Base-by-base conservation (phyloP, 1,284 basidiomycete species). In the Pseudozyma pruni region DNA sequence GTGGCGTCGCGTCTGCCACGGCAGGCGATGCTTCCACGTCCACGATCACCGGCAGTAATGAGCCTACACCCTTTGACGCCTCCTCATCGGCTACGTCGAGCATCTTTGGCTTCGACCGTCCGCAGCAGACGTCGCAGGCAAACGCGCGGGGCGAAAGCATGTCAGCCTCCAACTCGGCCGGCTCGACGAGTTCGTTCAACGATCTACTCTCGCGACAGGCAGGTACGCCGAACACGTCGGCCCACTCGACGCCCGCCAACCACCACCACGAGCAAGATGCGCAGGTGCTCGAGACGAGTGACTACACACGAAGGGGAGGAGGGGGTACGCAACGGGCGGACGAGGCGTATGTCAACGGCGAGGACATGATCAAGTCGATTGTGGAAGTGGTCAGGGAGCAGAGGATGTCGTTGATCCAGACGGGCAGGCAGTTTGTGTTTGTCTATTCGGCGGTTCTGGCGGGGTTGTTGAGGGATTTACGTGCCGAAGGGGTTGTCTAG, bases 321-420 rank as follows among this genome's bases (percentile, higher is more conserved):
- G 16, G 43, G 35, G 19, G 2, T 34, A 33, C 11, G 40, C 27
- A 29, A 11, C 7, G 37, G 19, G 50, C 20, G n/a, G 69, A 73
- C 27, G 41, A 54, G 31, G 62, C 48, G n/a, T 42, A 54, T 35
- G 19, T 33, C 2, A 22, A 42, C 4, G 73, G 67, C 6, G 42
- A 63, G 2, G 78, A 79, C 47, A 14, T 78, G 4, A 52, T 79
- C 25, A 37, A 40, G 20, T 20, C 35, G 2, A 55, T 61, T 4
- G 68, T 72, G 4, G 72, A 76, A 10, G 60, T 45, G 4, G 70
- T 72, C 19, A 51, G 80, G 8, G 79, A 82, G 55, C 80, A 82
- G 66, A 70, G 80, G 23, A 82, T 81, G 79, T 74, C 68, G 41
- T 58, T 74, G 56, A 74, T 82, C 19, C 80, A 81, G 52, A 81